Evolutionary conservation across 495 filamentous ascomycete genomes (phyloP), one percentile per base, ranked within the genome.

Genomic region (Xylaria bambusicola): DNA sequence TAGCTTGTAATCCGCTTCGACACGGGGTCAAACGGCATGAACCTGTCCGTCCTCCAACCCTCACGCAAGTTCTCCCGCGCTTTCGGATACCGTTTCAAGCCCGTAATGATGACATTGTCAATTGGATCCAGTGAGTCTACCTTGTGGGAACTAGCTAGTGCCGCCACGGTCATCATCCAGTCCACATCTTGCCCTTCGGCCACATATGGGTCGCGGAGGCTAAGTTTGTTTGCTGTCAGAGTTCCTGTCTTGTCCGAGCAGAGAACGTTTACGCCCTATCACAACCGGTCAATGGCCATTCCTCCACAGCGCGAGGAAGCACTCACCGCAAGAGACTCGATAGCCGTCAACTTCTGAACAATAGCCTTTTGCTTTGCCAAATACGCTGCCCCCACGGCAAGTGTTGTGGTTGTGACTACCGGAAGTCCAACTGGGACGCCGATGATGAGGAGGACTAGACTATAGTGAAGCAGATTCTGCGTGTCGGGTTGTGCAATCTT

Each of bases 231-330:
- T 73, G 91, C 92, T 61, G 92, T 96, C 49, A 96, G 76, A 52
- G 87, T 95, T 83, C 91, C 91, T 42, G 91, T 96, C 81, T 97
- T 97, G 75, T 97, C 93, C 29, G 93, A 97, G 80, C 93, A 97
- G 64, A 97, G 85, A 71, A 97, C 93, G 76, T 97, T 91, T 48
- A 96, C 92, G 77, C 90, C 92, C 67, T 70, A 27, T 12, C 12
- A 31, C 5, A 18, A 26, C 24, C 6, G 8, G 17, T 68, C 38
- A 62, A 49, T 52, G 8, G n/a, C 50, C 42, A 18, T 17, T 27
- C 12, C 13, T 6, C 3, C 26, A 24, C 29, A 15, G 33, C 13
- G 15, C 6, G 49, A 1, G 10, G 17, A 35, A 12, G n/a, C 15
- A 64, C 67, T 24, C 58, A 70, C 67, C 64, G 92, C 92, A 59